Base-by-base conservation (phyloP, 129 eudicot genomes). In the Flaveria ramosissima region DNA sequence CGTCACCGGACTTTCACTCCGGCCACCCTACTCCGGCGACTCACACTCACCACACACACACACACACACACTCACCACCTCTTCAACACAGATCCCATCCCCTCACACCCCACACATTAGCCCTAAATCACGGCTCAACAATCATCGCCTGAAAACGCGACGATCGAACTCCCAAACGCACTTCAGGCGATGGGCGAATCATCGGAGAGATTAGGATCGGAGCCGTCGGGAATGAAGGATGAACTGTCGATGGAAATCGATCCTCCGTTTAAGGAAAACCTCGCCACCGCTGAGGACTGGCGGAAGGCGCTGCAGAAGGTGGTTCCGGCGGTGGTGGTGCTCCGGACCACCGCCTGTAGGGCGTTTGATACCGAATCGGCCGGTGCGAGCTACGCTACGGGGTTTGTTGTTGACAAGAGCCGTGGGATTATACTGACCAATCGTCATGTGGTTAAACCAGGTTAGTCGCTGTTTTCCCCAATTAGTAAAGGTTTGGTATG, bases 271-370 rank as follows among this genome's bases (percentile, higher is more conserved):
- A 83, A 73, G 30, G 96, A 91, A 72, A 89, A 82, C 73, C 77
- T 69, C 16, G 97, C 99, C 5, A 91, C 96, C 42, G 87, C 99
- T 13, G 99, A 95, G 64, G 96, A 95, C 27, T 95, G 99, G 99
- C 70, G 99, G 72, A 92, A 79, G 76, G 97, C 99, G 12, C 88
- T 95, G 27, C 82, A 64, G 36, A 89, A 85, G 70, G 99, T 95
- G 43, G 99, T 95, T 30, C 97, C 97, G 50, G 99, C 99, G 52
- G 99, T 95, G 16, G 97, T 95, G 3, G 99, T 95, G 15, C 96
- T 95, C 43, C 94, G 99, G 0, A 91, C 97, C 41, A 95, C 92
- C 5, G 96, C 97, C 8, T 88, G 94, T 68, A 88, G 99, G 24
- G 93, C 99, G 0, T 95, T 95, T 45, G 99, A 95, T 71, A 95